Conservation (phyloP, 2,329 filamentous ascomycete species). For the Penicillium sp. region DNA sequence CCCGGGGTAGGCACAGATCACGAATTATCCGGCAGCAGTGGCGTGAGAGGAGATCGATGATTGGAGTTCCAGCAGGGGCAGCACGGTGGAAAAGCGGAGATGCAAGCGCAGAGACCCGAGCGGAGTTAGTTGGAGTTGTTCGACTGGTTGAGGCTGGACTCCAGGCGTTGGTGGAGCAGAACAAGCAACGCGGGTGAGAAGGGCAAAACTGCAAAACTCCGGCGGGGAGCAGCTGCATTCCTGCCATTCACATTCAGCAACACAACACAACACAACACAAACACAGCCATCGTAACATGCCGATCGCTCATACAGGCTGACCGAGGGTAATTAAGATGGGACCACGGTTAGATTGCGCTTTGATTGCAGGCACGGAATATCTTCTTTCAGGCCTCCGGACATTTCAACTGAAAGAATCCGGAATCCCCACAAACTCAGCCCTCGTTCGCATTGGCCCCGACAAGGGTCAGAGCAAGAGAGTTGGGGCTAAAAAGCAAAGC, state of each 20-base stretch:
- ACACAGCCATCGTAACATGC: too few relatives aligned
- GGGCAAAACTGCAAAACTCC: constrained; percentile 31
- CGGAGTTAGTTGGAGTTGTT: too few relatives aligned
- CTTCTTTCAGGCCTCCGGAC: too few relatives aligned
- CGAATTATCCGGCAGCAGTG: constrained; percentile 27
- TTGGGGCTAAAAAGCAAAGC: not conserved
- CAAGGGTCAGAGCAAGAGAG: not conserved
- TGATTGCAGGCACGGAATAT: too few relatives aligned
- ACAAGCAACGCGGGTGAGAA: constrained; percentile 8
- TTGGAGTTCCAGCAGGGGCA: constrained; percentile 12
- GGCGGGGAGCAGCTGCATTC: constrained; percentile 26
- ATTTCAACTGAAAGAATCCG: too few relatives aligned
- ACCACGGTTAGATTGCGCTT: not conserved
- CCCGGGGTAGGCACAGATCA: constrained; percentile 26
- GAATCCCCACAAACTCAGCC: too few relatives aligned
- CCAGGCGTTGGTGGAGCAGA: not conserved
- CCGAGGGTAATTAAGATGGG: too few relatives aligned
- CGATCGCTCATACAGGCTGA: too few relatives aligned
- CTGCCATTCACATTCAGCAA: not conserved
- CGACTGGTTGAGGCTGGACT: not conserved
- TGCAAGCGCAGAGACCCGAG: constrained; percentile 9
- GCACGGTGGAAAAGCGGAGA: not conserved
- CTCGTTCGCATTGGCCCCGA: too few relatives aligned
- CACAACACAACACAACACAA: not conserved
- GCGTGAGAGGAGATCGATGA: constrained; percentile 14